These are phyloP conservation scores for Alternaria sp. DNA, from an alignment of 2,329 filamentous ascomycete species.

Conservation along the genomic window DNA sequence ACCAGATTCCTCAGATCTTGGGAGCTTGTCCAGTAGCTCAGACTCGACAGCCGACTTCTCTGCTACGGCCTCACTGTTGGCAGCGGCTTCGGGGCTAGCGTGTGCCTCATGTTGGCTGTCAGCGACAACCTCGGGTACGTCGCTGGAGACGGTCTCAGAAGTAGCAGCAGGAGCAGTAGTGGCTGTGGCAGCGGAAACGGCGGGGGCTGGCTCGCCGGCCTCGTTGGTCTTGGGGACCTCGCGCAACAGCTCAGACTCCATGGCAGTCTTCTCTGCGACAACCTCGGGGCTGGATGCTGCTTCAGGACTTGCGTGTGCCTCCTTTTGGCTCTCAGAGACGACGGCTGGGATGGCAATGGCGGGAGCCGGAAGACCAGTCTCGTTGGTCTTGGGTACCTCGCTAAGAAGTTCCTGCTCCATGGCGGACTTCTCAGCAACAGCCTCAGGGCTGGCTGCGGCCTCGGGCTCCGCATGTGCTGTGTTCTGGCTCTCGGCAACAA, in stretches of 20 bases:
- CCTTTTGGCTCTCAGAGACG: constrained; percentile 74
- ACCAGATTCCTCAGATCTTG: constrained; percentile 10
- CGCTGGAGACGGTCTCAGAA: constrained; percentile 38
- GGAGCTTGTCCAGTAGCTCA: constrained; percentile 63
- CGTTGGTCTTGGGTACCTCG: constrained; percentile 46
- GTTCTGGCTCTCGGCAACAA: constrained; percentile 74
- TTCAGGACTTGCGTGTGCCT: constrained; percentile 67
- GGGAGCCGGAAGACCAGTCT: constrained; percentile 46
- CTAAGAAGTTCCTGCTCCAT: constrained; percentile 71
- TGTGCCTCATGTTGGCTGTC: constrained; percentile 73
- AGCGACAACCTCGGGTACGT: constrained; percentile 66
- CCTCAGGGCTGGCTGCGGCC: constrained; percentile 67
- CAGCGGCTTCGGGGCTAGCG: constrained; percentile 69
- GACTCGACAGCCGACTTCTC: constrained; percentile 75
- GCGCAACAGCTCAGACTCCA: constrained; percentile 75
- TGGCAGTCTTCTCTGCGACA: constrained; percentile 71
- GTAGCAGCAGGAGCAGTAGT: constrained; percentile 16
- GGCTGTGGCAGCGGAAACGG: constrained; percentile 17
- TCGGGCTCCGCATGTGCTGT: constrained; percentile 68
- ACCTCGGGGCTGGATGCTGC: constrained; percentile 69
- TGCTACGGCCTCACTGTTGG: constrained; percentile 66
- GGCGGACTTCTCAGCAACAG: constrained; percentile 72
- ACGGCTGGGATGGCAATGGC: constrained; percentile 57
- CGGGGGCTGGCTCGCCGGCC: constrained; percentile 47
- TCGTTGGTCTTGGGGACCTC: constrained; percentile 58